Base-by-base conservation (phyloP, 768 basidiomycete genomes). In the Boletus speciosus region DNA sequence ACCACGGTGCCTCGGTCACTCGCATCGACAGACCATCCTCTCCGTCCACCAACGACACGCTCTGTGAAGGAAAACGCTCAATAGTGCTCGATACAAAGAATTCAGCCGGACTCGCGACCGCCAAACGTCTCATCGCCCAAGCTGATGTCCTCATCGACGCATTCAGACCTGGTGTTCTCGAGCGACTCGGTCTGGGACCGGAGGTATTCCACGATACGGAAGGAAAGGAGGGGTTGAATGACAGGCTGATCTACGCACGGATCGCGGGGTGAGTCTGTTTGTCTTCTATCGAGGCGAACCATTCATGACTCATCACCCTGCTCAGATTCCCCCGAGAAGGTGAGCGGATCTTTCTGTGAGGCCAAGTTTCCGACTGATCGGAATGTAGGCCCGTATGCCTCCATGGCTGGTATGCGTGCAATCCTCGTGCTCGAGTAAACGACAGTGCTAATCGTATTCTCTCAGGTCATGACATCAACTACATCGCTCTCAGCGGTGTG, bases 91-190 rank as follows among this genome's bases (percentile, higher is more conserved):
- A 88, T 61, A 76, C 83, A 16, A 93, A 92, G 73, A 66, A 75
- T 8, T 67, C 75, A 10, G 76, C 75, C 29, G 90, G 90, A 32
- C 67, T 79, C 40, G 77, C 77, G 19, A 65, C 83, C 19, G 64
- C 86, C 51, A 77, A 77, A 65, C 79, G 74, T 42, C 74, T 93
- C 54, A 79, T 92, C 23, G 66, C 73, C 29, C 68, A 76, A 35
- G 86, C 88, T n/a, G 90, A 93, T 67, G 78, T 93, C 15, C 72
- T 93, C 42, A 88, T 93, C 61, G 90, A 93, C 65, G 84, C 91
- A 1, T 93, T 88, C 67, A 76, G 90, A 44, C 89, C 90, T 47
- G 91, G 90, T 1, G 88, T 92, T 2, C 76, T 93, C 72, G 90
- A 93, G 64, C 78, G 80, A 55, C 73, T 91, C 31, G 86, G 86